These are phyloP conservation scores for Extremus antarcticus DNA, from an alignment of 495 filamentous ascomycete genomes.

Conservation along the genomic window DNA sequence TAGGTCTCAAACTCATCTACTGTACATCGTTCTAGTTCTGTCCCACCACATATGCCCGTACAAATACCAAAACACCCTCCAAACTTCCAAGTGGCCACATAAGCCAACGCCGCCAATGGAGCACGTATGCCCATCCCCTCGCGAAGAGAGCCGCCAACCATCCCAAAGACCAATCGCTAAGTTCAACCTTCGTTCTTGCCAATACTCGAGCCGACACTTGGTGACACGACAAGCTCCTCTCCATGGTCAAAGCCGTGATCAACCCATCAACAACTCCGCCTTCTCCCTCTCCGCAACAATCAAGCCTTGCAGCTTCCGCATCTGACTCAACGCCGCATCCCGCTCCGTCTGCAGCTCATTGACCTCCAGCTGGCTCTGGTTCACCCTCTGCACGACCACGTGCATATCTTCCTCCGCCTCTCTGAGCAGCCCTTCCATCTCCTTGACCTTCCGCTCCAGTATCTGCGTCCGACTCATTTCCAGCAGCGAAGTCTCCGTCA, in stretches of 20 bases:
- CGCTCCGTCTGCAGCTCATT: conserved; percentile 80
- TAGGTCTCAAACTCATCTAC: background rate
- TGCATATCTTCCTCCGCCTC: conserved; percentile 90
- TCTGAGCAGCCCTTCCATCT: conserved; percentile 70
- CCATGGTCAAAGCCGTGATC: too few relatives aligned
- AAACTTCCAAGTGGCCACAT: background rate
- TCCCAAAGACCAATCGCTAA: too few relatives aligned
- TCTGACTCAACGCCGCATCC: conserved; percentile 77
- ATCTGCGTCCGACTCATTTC: conserved; percentile 58
- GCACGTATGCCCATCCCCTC: background rate
- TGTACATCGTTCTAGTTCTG: background rate
- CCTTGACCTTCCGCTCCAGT: conserved; percentile 59
- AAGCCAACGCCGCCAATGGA: background rate
- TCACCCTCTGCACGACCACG: conserved; percentile 83
- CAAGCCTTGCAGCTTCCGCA: conserved; percentile 59
- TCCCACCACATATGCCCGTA: background rate
- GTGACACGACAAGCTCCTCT: conserved; percentile 9
- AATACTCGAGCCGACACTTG: too few relatives aligned
- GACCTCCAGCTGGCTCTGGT: conserved; percentile 86
- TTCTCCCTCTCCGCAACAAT: conserved; percentile 49
- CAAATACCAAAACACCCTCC: background rate
- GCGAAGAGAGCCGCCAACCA: background rate
- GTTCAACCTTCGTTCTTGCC: too few relatives aligned
- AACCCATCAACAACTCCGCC: conserved; percentile 30
- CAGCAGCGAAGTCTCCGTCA: conserved; percentile 10